These are phyloP conservation scores for Mollisiaceae sp. DNA, from an alignment of 2,329 filamentous ascomycete species.

Conservation along the genomic window DNA sequence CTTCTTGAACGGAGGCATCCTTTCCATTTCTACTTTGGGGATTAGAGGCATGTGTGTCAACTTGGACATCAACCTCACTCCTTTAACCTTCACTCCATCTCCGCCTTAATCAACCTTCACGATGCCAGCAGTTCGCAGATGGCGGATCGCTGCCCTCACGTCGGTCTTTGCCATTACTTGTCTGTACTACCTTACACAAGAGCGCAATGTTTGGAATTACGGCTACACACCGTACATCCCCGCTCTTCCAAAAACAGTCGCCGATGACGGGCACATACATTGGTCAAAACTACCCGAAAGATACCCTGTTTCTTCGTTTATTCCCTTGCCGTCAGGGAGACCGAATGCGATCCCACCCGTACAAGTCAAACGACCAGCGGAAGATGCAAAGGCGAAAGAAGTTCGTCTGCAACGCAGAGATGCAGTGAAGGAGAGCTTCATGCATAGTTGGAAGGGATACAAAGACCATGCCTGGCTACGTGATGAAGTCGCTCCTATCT, in stretches of 20 bases:
- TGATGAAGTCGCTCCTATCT: conserved; percentile 81
- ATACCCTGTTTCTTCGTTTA: conserved; percentile 37
- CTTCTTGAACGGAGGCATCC: background rate
- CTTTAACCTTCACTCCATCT: conserved; percentile 8
- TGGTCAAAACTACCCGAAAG: conserved; percentile 39
- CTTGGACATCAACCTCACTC: conserved; percentile 14
- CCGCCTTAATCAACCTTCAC: conserved; percentile 13
- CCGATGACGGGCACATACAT: conserved; percentile 62
- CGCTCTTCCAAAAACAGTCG: conserved; percentile 36
- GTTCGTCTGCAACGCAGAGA: conserved; percentile 34
- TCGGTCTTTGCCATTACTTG: conserved; percentile 30
- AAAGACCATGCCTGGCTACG: conserved; percentile 79
- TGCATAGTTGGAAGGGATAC: conserved; percentile 77
- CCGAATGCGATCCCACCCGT: conserved; percentile 38
- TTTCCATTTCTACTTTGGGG: background rate
- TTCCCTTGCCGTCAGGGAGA: conserved; percentile 37
- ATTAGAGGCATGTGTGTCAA: conserved; percentile 21
- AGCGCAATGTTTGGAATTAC: conserved; percentile 32
- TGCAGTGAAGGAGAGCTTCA: conserved; percentile 40
- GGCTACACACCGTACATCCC: conserved; percentile 30
- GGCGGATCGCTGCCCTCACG: conserved; percentile 34
- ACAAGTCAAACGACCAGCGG: conserved; percentile 33
- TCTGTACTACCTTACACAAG: conserved; percentile 37
- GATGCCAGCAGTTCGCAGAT: conserved; percentile 36
- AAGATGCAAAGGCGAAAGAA: conserved; percentile 32